phyloP scores from a whole-genome alignment of 1,139 yeast species.

The Yamadazyma mexicana region DNA sequence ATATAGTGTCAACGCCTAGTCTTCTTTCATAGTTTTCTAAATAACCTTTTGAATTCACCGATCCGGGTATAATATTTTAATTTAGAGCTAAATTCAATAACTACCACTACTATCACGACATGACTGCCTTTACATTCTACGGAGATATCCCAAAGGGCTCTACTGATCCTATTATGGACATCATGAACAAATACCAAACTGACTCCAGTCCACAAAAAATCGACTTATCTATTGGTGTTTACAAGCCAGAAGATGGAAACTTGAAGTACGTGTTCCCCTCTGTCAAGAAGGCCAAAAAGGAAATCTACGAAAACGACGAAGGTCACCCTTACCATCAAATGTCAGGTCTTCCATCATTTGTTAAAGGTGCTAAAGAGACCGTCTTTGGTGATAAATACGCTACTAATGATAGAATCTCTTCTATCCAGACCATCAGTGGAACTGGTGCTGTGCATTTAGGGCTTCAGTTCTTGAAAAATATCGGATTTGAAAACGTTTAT shows the following conservation, averaged over 20 bases:
- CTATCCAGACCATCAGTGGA: slow-evolving; percentile 45
- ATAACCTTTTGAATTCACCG: neutral
- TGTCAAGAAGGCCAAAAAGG: slow-evolving; percentile 35
- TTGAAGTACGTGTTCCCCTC: slow-evolving; percentile 37
- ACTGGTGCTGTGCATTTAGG: slow-evolving; percentile 48
- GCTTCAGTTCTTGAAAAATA: slow-evolving; percentile 24
- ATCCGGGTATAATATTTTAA: too few relatives aligned
- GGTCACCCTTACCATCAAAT: slow-evolving; percentile 47
- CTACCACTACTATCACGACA: slow-evolving; percentile 6
- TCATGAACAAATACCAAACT: slow-evolving; percentile 25
- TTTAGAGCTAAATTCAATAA: too few relatives aligned
- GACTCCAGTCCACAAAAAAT: slow-evolving; percentile 35
- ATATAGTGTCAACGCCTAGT: neutral
- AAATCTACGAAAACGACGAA: slow-evolving; percentile 33
- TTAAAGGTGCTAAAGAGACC: slow-evolving; percentile 33
- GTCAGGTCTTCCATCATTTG: slow-evolving; percentile 42
- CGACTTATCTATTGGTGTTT: slow-evolving; percentile 46
- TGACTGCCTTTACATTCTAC: slow-evolving; percentile 29
- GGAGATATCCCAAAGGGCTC: slow-evolving; percentile 25
- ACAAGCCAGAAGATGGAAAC: slow-evolving; percentile 38
- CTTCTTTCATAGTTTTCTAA: too few relatives aligned
- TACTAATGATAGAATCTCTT: slow-evolving; percentile 29
- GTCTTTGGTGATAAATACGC: slow-evolving; percentile 33
- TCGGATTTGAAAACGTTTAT: slow-evolving; percentile 32
- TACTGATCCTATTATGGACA: slow-evolving; percentile 40